Evolutionary conservation across 345 rosid genomes (phyloP).

Genomic region (Populus euphratica): DNA sequence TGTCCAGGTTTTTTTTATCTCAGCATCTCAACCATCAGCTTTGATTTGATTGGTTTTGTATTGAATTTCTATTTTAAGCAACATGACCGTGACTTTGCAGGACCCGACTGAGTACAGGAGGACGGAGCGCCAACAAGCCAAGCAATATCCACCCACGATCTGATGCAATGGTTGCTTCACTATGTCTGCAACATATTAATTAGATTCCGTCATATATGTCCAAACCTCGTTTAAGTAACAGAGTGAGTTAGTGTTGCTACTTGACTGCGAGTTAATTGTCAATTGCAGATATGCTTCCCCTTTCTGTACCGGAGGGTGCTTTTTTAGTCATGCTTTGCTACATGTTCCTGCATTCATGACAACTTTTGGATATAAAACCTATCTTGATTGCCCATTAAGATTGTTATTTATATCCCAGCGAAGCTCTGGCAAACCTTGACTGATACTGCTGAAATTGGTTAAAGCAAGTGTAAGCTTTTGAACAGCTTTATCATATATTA

Average conservation of each 20-base stretch:
- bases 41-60: not conserved
- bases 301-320: not conserved
- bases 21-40: not conserved
- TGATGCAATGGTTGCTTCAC: not conserved
- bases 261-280: not conserved
- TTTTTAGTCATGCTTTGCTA: not conserved
- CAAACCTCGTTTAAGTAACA: not conserved
- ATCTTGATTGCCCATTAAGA: not conserved
- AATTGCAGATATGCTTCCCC: not conserved
- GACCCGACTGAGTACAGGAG: conserved; percentile 72
- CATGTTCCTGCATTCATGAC: not conserved
- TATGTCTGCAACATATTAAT: not conserved
- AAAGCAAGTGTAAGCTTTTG: not conserved
- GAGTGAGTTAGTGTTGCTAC: not conserved
- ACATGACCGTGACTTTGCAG: conserved; percentile 28
- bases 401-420: not conserved
- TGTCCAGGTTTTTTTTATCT: not conserved
- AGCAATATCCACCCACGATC: conserved; percentile 50
- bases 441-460: not conserved
- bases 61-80: not conserved
- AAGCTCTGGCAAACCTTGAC: not conserved
- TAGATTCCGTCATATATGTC: not conserved
- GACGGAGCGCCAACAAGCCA: conserved; percentile 71
- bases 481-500: no score
- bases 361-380: not conserved